These are phyloP conservation scores for Dioszegia aurantiaca DNA, from an alignment of 768 basidiomycete species.

Conservation along the genomic window DNA sequence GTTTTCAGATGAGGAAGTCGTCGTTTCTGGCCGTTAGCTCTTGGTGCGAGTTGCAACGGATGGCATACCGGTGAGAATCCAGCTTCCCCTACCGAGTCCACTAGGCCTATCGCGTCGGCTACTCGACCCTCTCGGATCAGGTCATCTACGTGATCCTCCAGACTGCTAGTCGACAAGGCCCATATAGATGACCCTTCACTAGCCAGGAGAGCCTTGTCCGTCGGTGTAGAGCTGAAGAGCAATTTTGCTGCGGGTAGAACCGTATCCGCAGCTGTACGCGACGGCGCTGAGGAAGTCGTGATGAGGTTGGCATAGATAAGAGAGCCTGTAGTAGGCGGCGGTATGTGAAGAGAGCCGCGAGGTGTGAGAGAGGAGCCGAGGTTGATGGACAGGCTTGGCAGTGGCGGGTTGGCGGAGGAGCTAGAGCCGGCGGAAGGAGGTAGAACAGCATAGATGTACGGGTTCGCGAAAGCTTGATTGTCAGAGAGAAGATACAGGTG, in stretches of 20 bases:
- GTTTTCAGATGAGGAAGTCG: conserved; percentile 61
- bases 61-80: conserved; percentile 27
- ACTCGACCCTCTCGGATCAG: conserved; percentile 68
- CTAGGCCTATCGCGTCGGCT: conserved; percentile 72
- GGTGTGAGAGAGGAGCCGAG: conserved; percentile 36
- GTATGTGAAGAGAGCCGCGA: conserved; percentile 33
- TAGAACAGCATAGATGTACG: conserved; percentile 44
- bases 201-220: conserved; percentile 64
- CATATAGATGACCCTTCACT: conserved; percentile 76
- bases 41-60: not conserved
- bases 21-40: conserved; percentile 13
- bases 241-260: conserved; percentile 24
- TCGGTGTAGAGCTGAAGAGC: conserved; percentile 63
- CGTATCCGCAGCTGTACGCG: conserved; percentile 59
- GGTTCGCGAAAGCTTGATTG: conserved; percentile 34
- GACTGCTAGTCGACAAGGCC: conserved; percentile 67
- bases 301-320: conserved; percentile 46
- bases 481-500: not conserved
- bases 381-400: conserved; percentile 37
- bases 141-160: conserved; percentile 81
- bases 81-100: conserved; percentile 66
- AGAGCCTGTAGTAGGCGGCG: conserved; percentile 20
- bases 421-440: conserved; percentile 18
- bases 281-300: conserved; percentile 30
- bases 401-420: conserved; percentile 10